phyloP scores from a whole-genome alignment of 2,329 filamentous ascomycete species.

The Fusarium tricinctum region DNA sequence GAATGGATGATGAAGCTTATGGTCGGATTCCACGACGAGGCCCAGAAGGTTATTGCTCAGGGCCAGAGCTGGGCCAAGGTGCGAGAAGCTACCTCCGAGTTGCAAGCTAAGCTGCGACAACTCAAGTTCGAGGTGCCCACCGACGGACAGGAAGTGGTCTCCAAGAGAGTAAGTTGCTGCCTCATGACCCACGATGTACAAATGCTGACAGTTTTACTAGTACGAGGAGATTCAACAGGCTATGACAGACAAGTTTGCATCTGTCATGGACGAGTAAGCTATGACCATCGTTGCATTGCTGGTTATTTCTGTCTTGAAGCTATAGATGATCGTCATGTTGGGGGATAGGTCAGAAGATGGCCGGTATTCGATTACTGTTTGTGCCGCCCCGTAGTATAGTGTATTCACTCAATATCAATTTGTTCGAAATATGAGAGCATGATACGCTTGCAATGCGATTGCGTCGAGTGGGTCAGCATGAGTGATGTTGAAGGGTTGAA shows the following conservation, averaged over 20 bases:
- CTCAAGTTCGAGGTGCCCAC: slow-evolving; percentile 97
- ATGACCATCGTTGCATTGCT: slow-evolving; percentile 37
- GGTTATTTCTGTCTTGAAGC: slow-evolving; percentile 44
- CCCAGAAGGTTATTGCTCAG: slow-evolving; percentile 93
- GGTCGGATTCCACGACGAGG: slow-evolving; percentile 97
- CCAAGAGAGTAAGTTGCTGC: slow-evolving; percentile 78
- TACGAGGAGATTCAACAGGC: slow-evolving; percentile 92
- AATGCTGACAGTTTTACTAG: slow-evolving; percentile 65
- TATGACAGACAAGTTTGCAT: slow-evolving; percentile 98
- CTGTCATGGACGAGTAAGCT: slow-evolving; percentile 90
- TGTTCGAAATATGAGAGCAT: slow-evolving; percentile 31
- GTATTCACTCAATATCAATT: slow-evolving; percentile 50
- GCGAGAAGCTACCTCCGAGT: slow-evolving; percentile 87
- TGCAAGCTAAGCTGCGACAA: slow-evolving; percentile 85
- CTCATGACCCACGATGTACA: not conserved
- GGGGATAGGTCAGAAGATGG: slow-evolving; percentile 43
- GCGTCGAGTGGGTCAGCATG: slow-evolving; percentile 25
- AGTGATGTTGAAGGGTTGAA: slow-evolving; percentile 11
- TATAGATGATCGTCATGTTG: slow-evolving; percentile 50
- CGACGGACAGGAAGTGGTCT: slow-evolving; percentile 84
- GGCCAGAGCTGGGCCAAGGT: slow-evolving; percentile 95
- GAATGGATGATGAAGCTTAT: slow-evolving; percentile 99
- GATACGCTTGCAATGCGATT: not conserved
- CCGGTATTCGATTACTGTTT: slow-evolving; percentile 48
- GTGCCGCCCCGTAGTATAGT: slow-evolving; percentile 48